Percentiles rank a stretch among this genome's conserved stretches.
phyloP scores from a whole-genome alignment of 2,329 filamentous ascomycete species.

The Hawksworthiomyces lignivorus region DNA sequence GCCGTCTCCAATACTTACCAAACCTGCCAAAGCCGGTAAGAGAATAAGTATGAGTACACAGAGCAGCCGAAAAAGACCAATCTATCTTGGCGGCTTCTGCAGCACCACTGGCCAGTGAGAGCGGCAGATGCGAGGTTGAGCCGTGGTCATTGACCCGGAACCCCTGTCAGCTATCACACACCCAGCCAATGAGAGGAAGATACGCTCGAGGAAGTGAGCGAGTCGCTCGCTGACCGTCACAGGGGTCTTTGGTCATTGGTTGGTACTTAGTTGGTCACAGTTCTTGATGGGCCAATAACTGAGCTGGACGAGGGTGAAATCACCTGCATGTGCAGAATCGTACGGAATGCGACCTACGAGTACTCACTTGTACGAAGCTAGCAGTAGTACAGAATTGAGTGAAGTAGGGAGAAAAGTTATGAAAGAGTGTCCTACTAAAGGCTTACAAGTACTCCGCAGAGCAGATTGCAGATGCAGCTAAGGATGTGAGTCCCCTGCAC shows the following conservation, averaged over 20 bases:
- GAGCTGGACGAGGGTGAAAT: not conserved
- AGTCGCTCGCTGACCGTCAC: constrained; percentile 10
- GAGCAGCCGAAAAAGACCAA: too few relatives aligned
- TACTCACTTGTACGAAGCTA: not conserved
- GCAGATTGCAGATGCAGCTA: too few relatives aligned
- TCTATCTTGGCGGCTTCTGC: constrained; percentile 16
- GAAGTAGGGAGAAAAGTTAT: too few relatives aligned
- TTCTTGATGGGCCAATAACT: constrained; percentile 7
- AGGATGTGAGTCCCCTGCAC: too few relatives aligned
- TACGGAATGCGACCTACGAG: not conserved
- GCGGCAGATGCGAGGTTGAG: constrained; percentile 4
- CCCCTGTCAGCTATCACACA: constrained; percentile 10
- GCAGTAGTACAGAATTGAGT: not conserved
- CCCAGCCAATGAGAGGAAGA: constrained; percentile 9
- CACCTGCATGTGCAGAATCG: constrained; percentile 2
- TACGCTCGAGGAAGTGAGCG: not conserved
- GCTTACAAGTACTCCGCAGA: too few relatives aligned
- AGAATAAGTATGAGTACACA: too few relatives aligned
- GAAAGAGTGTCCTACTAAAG: too few relatives aligned
- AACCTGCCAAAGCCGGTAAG: too few relatives aligned
- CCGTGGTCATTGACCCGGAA: constrained; percentile 7
- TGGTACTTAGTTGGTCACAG: not conserved
- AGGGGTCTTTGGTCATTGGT: not conserved
- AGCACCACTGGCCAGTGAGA: constrained; percentile 11
- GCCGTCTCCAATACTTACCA: too few relatives aligned